Evolutionary conservation across 495 filamentous ascomycete species (phyloP).

Genomic region (Acidiella bohemica): DNA sequence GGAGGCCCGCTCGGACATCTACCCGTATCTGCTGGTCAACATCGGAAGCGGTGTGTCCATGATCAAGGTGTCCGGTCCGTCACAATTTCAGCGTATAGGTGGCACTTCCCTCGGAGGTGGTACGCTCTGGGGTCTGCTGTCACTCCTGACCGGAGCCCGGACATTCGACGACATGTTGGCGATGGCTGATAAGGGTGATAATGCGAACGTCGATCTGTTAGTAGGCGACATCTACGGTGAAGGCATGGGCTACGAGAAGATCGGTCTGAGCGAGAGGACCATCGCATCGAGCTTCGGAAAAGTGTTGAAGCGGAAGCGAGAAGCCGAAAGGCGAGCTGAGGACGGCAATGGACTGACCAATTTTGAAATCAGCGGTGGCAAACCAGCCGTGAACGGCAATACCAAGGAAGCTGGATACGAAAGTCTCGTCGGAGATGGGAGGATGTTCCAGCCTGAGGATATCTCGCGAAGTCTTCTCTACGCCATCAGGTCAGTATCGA

Average conservation of each 20-base stretch:
- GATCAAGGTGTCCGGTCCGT: slow-evolving; percentile 87
- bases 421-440: slow-evolving; percentile 16
- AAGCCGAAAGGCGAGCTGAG: slow-evolving; percentile 63
- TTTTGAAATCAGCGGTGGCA: slow-evolving; percentile 29
- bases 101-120: slow-evolving; percentile 91
- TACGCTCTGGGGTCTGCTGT: slow-evolving; percentile 89
- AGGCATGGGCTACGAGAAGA: slow-evolving; percentile 86
- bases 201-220: slow-evolving; percentile 85
- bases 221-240: slow-evolving; percentile 97
- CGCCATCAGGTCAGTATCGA: slow-evolving; percentile 49
- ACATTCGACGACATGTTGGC: slow-evolving; percentile 92
- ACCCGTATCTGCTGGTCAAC: slow-evolving; percentile 94
- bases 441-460: slow-evolving; percentile 47
- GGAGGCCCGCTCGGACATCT: slow-evolving; percentile 53
- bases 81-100: slow-evolving; percentile 74
- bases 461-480: slow-evolving; percentile 65
- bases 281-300: slow-evolving; percentile 96
- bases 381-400: slow-evolving; percentile 4
- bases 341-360: slow-evolving; percentile 52
- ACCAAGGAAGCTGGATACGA: slow-evolving; percentile 3
- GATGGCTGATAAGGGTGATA: slow-evolving; percentile 88
- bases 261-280: slow-evolving; percentile 81
- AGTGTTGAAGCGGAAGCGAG: slow-evolving; percentile 74
- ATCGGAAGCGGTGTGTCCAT: slow-evolving; percentile 99
- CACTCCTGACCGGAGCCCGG: slow-evolving; percentile 74